A percentile compares a stretch with the other conserved stretches of the same genome.
phyloP scores from a whole-genome alignment of 1,284 basidiomycete species.

The Schizopora paradoxa region DNA sequence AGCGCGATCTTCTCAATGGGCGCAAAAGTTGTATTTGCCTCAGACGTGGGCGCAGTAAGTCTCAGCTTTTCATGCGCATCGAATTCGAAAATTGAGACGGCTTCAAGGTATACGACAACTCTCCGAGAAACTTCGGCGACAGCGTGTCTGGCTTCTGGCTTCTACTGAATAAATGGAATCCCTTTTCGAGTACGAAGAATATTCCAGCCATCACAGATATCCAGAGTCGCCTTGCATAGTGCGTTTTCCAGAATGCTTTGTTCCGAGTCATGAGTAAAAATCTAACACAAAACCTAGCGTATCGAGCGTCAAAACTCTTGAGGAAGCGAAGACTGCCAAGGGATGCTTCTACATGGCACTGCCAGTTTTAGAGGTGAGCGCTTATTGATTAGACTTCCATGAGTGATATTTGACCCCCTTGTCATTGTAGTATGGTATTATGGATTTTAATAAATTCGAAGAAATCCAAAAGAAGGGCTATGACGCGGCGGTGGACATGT shows the following conservation, averaged over 20 bases:
- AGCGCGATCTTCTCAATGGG: conserved; percentile 91
- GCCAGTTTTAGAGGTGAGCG: conserved; percentile 82
- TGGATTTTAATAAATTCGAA: conserved; percentile 78
- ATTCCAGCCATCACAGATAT: conserved; percentile 96
- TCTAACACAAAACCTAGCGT: conserved; percentile 50
- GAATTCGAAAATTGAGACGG: not conserved
- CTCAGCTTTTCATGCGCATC: not conserved
- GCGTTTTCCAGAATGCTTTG: conserved; percentile 27
- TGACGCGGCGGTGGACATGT: conserved; percentile 62
- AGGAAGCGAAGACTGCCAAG: conserved; percentile 87
- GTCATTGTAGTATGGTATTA: conserved; percentile 63
- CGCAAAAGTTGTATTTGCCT: conserved; percentile 89
- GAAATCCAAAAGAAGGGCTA: conserved; percentile 85
- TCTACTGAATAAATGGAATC: conserved; percentile 88
- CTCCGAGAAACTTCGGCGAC: conserved; percentile 91
- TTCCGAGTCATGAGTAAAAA: not conserved
- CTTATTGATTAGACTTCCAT: not conserved
- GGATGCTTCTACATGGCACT: conserved; percentile 91
- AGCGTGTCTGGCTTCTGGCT: conserved; percentile 97
- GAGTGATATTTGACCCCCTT: conserved; percentile 23
- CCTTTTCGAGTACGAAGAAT: conserved; percentile 75
- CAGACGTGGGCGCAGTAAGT: conserved; percentile 87
- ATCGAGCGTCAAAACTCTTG: conserved; percentile 90
- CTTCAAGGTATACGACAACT: conserved; percentile 84
- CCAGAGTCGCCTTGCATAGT: conserved; percentile 95